phyloP scores from a whole-genome alignment of 2,329 filamentous ascomycete genomes.

The Aspergillus aculeatinus region DNA sequence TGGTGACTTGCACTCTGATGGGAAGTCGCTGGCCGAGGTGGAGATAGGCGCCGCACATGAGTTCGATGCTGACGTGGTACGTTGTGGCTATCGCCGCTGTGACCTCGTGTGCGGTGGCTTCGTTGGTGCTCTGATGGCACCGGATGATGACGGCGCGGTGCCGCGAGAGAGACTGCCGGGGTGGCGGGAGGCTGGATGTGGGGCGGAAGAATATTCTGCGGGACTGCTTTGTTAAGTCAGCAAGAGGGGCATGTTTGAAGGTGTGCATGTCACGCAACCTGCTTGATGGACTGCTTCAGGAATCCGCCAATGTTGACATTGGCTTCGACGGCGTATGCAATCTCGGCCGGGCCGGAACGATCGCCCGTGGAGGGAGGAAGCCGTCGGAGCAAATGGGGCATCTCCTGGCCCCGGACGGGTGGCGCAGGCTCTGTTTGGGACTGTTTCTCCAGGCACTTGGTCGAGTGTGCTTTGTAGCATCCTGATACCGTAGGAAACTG shows the following conservation, averaged over 20 bases:
- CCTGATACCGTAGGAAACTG: conserved; percentile 18
- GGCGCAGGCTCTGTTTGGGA: background rate
- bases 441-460: too few relatives aligned
- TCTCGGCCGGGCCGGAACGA: conserved; percentile 5
- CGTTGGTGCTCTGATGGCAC: background rate
- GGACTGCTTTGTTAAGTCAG: background rate
- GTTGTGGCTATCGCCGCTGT: too few relatives aligned
- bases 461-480: conserved; percentile 10
- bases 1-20: conserved; percentile 13
- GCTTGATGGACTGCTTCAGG: too few relatives aligned
- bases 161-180: too few relatives aligned
- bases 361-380: conserved; percentile 15
- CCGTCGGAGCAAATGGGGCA: conserved; percentile 11
- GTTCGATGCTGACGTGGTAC: background rate
- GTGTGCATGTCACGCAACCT: too few relatives aligned
- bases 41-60: conserved; percentile 18
- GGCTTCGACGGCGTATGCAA: conserved; percentile 14
- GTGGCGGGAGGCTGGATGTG: background rate
- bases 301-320: background rate
- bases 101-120: background rate
- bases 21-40: conserved; percentile 12
- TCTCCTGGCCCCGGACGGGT: background rate
- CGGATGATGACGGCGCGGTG: too few relatives aligned
- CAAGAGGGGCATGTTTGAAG: too few relatives aligned
- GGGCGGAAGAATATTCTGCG: conserved; percentile 1